These are phyloP conservation scores for Thelonectria olida DNA, from an alignment of 2,329 filamentous ascomycete species.

Conservation along the genomic window DNA sequence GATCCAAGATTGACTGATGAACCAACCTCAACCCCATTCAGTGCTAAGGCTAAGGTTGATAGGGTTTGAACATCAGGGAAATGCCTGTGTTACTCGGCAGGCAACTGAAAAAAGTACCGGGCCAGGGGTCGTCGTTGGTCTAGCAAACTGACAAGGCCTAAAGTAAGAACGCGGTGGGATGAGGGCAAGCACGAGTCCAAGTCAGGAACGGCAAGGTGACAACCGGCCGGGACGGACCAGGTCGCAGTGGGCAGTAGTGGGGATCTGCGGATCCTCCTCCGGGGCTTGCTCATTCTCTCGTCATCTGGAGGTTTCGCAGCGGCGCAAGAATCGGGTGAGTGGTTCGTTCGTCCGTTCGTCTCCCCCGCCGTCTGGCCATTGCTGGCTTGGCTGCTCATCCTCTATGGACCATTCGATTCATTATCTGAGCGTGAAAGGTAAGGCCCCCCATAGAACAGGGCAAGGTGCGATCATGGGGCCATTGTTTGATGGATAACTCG, in stretches of 20 bases:
- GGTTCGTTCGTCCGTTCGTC: conserved; percentile 4
- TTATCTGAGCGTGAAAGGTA: neutral
- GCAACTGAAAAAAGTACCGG: conserved; percentile 26
- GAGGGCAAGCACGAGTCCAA: conserved; percentile 32
- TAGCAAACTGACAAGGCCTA: neutral
- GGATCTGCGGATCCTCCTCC: conserved; percentile 14
- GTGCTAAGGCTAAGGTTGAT: conserved; percentile 6
- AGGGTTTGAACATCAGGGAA: conserved; percentile 12
- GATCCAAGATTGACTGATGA: conserved; percentile 13
- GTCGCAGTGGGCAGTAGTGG: conserved; percentile 32
- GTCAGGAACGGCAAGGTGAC: conserved; percentile 40
- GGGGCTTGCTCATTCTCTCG: neutral
- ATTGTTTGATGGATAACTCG: neutral
- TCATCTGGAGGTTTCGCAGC: conserved; percentile 1
- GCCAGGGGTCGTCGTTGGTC: conserved; percentile 22
- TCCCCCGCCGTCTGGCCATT: neutral
- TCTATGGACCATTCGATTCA: neutral
- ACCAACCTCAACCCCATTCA: conserved; percentile 7
- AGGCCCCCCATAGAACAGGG: neutral
- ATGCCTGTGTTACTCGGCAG: conserved; percentile 18
- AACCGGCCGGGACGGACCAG: conserved; percentile 40
- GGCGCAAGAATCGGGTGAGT: neutral
- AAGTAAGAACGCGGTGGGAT: conserved; percentile 19
- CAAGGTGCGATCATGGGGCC: neutral
- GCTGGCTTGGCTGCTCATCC: conserved; percentile 1